These are phyloP conservation scores for Pyrenula aspistea DNA, from an alignment of 495 filamentous ascomycete species.

Conservation along the genomic window DNA sequence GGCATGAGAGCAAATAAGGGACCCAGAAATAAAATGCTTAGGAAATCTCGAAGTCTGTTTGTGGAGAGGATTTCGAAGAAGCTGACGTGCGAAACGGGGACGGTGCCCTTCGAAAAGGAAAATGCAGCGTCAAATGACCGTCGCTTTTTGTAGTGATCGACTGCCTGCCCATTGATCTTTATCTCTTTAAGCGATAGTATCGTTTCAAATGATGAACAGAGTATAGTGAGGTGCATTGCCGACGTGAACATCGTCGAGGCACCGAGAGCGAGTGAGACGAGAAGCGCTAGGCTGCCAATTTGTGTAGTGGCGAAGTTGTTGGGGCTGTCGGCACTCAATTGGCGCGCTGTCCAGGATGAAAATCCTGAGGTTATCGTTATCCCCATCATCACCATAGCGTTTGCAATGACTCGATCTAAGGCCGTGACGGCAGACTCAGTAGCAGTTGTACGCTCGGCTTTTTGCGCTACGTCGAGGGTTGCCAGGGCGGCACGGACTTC, in stretches of 20 bases:
- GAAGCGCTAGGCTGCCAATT: background rate
- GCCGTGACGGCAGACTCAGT: background rate
- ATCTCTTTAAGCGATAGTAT: slow-evolving; percentile 1
- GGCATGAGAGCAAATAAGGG: background rate
- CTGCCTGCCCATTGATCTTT: background rate
- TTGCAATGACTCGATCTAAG: slow-evolving; percentile 1
- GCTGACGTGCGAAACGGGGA: background rate
- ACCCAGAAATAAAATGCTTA: background rate
- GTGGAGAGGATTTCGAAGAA: background rate
- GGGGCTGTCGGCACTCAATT: background rate
- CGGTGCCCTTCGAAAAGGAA: background rate
- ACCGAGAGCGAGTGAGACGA: background rate
- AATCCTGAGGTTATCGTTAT: background rate
- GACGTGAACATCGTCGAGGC: background rate
- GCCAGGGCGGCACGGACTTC: background rate
- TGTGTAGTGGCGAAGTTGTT: slow-evolving; percentile 1
- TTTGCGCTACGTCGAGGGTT: background rate
- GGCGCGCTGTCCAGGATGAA: background rate
- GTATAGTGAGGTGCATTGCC: background rate
- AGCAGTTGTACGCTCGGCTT: background rate
- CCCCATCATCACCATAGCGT: slow-evolving; percentile 1
- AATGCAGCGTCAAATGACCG: background rate
- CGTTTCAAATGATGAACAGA: background rate
- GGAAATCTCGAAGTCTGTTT: background rate
- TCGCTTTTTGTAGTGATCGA: slow-evolving; percentile 2